Conservation (phyloP, 192 early-diverging fungal species). For the Phycomyces blakesleeanus region DNA sequence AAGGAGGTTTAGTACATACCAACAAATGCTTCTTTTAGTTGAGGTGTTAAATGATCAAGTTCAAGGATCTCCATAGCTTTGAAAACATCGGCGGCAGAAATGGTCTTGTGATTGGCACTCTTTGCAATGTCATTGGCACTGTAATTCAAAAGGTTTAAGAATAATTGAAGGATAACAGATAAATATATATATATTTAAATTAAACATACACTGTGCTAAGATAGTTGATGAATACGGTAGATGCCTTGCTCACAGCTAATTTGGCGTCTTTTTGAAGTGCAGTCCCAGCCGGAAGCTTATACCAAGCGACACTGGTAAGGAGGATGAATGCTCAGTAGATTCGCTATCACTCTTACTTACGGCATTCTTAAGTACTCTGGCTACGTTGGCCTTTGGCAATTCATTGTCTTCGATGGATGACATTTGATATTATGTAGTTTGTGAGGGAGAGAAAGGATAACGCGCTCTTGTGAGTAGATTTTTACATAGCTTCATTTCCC, state of each 20-base stretch:
- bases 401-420: conserved; percentile 45
- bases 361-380: conserved; percentile 43
- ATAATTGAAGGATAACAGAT: no score
- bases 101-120: conserved; percentile 43
- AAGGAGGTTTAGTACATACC: conserved; percentile 23
- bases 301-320: neutral
- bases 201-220: conserved; percentile 41
- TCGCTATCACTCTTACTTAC: conserved; percentile 21
- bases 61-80: conserved; percentile 46
- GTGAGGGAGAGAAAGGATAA: no score
- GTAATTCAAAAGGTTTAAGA: neutral
- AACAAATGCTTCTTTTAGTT: conserved; percentile 35
- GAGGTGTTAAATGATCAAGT: conserved; percentile 39
- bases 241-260: conserved; percentile 47
- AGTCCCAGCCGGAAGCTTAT: conserved; percentile 46
- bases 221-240: conserved; percentile 51
- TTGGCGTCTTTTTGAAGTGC: conserved; percentile 49
- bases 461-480: no score
- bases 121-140: conserved; percentile 49
- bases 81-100: conserved; percentile 44
- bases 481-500: no score
- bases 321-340: neutral
- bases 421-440: neutral
- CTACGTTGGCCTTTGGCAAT: conserved; percentile 44
- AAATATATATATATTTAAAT: no score